Evolutionary conservation across 768 basidiomycete species (phyloP).

Genomic region (Royoungia palumana): DNA sequence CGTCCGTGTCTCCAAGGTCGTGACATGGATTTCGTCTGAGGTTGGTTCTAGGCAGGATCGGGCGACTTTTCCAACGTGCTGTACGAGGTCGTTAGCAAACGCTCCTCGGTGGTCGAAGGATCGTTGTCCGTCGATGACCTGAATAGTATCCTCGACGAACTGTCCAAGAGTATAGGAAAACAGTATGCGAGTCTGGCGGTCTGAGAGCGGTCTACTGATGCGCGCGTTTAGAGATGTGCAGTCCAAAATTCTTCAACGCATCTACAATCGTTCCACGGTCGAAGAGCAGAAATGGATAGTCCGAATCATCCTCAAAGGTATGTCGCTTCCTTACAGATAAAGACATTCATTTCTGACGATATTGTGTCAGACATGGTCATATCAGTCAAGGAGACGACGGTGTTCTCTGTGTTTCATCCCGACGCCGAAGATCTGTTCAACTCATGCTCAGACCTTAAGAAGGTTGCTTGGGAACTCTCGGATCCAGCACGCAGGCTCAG

Average conservation of each 20-base stretch:
- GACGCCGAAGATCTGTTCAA: conserved; percentile 94
- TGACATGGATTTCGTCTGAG: background rate
- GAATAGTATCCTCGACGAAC: conserved; percentile 75
- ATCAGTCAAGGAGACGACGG: conserved; percentile 90
- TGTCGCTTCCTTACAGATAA: background rate
- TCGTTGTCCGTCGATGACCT: conserved; percentile 77
- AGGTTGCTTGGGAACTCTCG: conserved; percentile 86
- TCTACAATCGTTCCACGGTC: conserved; percentile 77
- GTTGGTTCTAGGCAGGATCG: conserved; percentile 51
- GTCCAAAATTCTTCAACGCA: conserved; percentile 66
- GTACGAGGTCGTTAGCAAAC: conserved; percentile 81
- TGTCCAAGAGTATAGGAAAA: conserved; percentile 70
- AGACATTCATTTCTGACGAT: background rate
- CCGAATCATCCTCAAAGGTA: conserved; percentile 94
- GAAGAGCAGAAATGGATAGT: conserved; percentile 95
- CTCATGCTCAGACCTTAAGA: conserved; percentile 94
- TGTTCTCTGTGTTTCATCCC: conserved; percentile 88
- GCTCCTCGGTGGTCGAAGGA: conserved; percentile 76
- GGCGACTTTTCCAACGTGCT: conserved; percentile 89
- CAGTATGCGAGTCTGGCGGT: conserved; percentile 45
- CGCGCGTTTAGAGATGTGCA: conserved; percentile 60
- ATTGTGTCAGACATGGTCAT: conserved; percentile 74
- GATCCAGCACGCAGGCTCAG: conserved; percentile 68
- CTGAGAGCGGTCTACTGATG: conserved; percentile 4
- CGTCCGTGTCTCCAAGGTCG: conserved; percentile 38